Base-by-base conservation (phyloP, 306 rosid genomes). In the Hippophae tibetana region DNA sequence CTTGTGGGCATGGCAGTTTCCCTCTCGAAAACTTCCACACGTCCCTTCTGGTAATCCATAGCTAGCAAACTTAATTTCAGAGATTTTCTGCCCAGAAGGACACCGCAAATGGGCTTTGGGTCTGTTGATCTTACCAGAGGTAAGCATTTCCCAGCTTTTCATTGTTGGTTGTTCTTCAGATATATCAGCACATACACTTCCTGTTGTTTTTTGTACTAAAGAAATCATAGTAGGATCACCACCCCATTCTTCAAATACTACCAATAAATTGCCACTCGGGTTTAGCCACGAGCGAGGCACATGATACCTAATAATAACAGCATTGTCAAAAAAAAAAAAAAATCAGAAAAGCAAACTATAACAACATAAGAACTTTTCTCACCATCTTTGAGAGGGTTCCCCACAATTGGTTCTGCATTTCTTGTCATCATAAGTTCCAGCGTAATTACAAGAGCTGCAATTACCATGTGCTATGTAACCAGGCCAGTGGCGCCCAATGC, bases 401-500 rank as follows among this genome's bases (percentile, higher is more conserved):
- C 99, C 96, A 56, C 99, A 92, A 9, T 73, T 66, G 47, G 69
- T 77, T 40, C 58, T 61, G 55, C 96, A 92, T 68, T 92, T 92
- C 60, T 72, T 83, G 4, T 85, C 95, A 6, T 57, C 51, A 42
- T 74, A 88, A 58, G 75, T 78, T 73, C 99, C 99, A 10, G 93
- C 85, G 75, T 92, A 92, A 60, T 65, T 38, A 61, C 96, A 92
- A 47, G 65, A 69, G 8, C 78, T 81, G 74, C 99, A 92, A 42
- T 25, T 45, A 14, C 93, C 99, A 0, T 4, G 76, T 31, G 99
- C 95, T 38, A 43, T 75, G 69, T 85, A 83, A 57, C 61, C 90
- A 1, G 99, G 90, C 95, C 87, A 85, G 70, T 92, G 93, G 68
- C 99, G 96, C 53, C 99, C 99, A 1, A 92, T 88, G 78, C 87